Percentiles rank a stretch among this genome's conserved stretches.
These are phyloP conservation scores for Scytalidium sp. DNA, from an alignment of 2,329 filamentous ascomycete species.

Conservation along the genomic window DNA sequence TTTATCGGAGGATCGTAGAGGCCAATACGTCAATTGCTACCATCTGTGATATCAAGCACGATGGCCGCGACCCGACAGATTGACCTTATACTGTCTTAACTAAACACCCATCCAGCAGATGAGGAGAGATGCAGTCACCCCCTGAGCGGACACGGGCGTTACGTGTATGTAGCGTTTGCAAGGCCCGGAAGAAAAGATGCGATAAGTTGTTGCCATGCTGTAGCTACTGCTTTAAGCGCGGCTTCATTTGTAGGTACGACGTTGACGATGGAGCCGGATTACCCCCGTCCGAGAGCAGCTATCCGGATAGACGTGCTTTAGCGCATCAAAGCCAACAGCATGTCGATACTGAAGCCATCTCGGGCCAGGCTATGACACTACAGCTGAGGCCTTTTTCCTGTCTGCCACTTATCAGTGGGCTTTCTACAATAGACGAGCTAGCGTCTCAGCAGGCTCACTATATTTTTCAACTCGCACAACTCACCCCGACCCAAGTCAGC, in stretches of 20 bases:
- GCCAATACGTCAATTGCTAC: background rate
- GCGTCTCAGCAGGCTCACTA: constrained; percentile 35
- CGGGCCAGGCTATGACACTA: background rate
- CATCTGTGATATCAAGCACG: background rate
- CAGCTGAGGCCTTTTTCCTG: background rate
- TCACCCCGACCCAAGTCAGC: constrained; percentile 11
- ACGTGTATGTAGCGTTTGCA: constrained; percentile 1
- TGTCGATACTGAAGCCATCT: background rate
- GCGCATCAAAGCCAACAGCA: background rate
- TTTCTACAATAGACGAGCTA: constrained; percentile 41
- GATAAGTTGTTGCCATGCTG: constrained; percentile 1
- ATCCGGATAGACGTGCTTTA: background rate
- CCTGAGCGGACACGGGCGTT: background rate
- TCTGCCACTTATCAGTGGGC: background rate
- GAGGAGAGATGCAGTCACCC: background rate
- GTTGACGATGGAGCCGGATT: background rate
- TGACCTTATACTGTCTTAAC: background rate
- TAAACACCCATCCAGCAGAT: background rate
- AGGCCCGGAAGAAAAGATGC: constrained; percentile 1
- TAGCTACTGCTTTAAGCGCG: constrained; percentile 1
- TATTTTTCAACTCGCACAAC: constrained; percentile 13
- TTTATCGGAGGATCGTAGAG: background rate
- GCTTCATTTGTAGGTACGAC: background rate
- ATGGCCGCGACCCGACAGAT: background rate
- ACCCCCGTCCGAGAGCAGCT: background rate